Percentiles rank a stretch among this genome's conserved stretches.
Evolutionary conservation across 2,329 filamentous ascomycete species (phyloP).

Genomic region (Ilyonectria mors-panacis): DNA sequence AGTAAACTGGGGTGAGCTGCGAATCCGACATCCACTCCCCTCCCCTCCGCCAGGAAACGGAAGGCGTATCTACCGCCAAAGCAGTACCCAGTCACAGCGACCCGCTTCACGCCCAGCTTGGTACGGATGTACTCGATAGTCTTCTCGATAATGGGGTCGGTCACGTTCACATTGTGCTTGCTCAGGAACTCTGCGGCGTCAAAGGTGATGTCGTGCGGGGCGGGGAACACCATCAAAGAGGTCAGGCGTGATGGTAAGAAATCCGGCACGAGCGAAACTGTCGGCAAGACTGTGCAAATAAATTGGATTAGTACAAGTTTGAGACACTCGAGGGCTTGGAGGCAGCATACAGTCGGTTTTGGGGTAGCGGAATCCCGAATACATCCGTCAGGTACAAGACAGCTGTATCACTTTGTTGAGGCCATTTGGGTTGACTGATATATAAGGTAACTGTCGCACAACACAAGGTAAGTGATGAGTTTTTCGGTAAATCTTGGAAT

Average conservation of each 20-base stretch:
- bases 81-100: slow-evolving; percentile 72
- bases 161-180: slow-evolving; percentile 23
- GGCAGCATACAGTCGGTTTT: slow-evolving; percentile 17
- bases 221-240: slow-evolving; percentile 20
- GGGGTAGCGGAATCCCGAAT: slow-evolving; percentile 25
- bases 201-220: slow-evolving; percentile 15
- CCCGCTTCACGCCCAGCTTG: slow-evolving; percentile 59
- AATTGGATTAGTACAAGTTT: not conserved
- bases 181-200: slow-evolving; percentile 25
- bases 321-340: not conserved
- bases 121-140: slow-evolving; percentile 29
- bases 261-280: slow-evolving; percentile 32
- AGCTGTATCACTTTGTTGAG: too few relatives aligned
- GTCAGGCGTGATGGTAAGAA: slow-evolving; percentile 30
- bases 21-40: slow-evolving; percentile 68
- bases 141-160: slow-evolving; percentile 34
- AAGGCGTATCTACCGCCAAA: slow-evolving; percentile 71
- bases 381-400: slow-evolving; percentile 32
- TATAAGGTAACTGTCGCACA: not conserved
- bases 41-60: slow-evolving; percentile 65
- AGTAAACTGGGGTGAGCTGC: slow-evolving; percentile 74
- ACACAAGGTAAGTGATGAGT: not conserved
- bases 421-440: too few relatives aligned
- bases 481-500: not conserved
- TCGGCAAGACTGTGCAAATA: slow-evolving; percentile 24